Evolutionary conservation across 805 yeast species (phyloP), one percentile per base, ranked within the genome.

Genomic region (Kluyveromyces aestuarii): DNA sequence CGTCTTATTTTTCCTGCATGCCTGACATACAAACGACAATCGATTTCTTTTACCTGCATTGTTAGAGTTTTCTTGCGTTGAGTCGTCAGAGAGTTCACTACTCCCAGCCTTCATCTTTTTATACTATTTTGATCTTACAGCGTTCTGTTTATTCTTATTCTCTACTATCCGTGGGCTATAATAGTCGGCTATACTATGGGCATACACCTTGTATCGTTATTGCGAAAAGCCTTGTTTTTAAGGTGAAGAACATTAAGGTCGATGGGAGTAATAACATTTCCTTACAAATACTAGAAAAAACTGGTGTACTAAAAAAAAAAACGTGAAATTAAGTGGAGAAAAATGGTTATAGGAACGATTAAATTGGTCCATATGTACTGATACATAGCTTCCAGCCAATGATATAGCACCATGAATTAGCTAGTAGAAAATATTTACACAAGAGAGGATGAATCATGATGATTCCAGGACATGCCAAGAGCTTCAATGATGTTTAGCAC

Each of bases 1-100:
- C 0, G 67, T 62, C 51, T 65, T 63, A 1, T 66, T 56, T 44
- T 55, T 57, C 44, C 69, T 50, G 45, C 70, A 66, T 1, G 58
- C 56, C 45, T 61, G 60, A 46, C 70, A 66, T 14, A 64, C 68
- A 47, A 56, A 66, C 0, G 70, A 66, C 7, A 66, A 46, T 43
- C 69, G 54, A 41, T 66, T 59, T 37, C 70, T 55, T 40, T 55
- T 62, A 43, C 50, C 50, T 11, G 45, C 46, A 27, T 47, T 19
- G 6, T 16, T 17, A 37, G 27, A 33, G 13, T 36, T 43, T 17
- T 35, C 45, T 10, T 37, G 40, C 13, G 13, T n/a, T 17, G 40
- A 37, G 11, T 37, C 40, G 37, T 42, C 35, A 9, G 45, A 42
- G 9, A 42, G 30, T 21, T 42, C 45, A 21, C 19, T 35, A 16